These are phyloP conservation scores for Takashimella koratensis DNA, from an alignment of 1,284 basidiomycete genomes.

Conservation along the genomic window DNA sequence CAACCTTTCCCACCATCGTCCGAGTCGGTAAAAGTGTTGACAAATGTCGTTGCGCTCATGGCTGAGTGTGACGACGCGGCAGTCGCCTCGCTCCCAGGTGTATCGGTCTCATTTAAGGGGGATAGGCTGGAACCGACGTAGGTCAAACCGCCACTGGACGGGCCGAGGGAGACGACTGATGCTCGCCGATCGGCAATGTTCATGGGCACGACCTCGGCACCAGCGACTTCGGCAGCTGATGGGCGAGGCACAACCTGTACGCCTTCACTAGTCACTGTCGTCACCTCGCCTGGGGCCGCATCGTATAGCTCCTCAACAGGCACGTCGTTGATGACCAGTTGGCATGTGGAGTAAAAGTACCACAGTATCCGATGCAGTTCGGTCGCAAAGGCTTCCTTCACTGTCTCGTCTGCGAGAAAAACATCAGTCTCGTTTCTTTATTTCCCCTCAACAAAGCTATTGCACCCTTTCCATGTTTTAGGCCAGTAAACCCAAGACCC, in stretches of 20 bases:
- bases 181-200: background rate
- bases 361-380: conserved; percentile 81
- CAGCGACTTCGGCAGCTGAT: conserved; percentile 15
- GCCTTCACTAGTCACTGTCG: conserved; percentile 40
- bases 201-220: conserved; percentile 3
- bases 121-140: conserved; percentile 6
- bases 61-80: conserved; percentile 18
- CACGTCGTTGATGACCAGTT: conserved; percentile 16
- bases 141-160: conserved; percentile 19
- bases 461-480: conserved; percentile 5
- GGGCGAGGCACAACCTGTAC: conserved; percentile 28
- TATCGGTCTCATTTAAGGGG: conserved; percentile 2
- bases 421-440: too few relatives aligned
- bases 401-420: conserved; percentile 84
- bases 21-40: conserved; percentile 20
- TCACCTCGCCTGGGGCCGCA: conserved; percentile 7
- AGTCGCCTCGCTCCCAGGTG: conserved; percentile 4
- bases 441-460: too few relatives aligned
- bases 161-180: conserved; percentile 11
- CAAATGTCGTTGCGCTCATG: conserved; percentile 16
- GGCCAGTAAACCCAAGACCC: conserved; percentile 27
- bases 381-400: conserved; percentile 84
- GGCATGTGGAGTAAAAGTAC: conserved; percentile 76
- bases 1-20: conserved; percentile 12
- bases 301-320: background rate